Base-by-base conservation (phyloP, 208 protist genomes). In the Acanthamoeba sp. region DNA sequence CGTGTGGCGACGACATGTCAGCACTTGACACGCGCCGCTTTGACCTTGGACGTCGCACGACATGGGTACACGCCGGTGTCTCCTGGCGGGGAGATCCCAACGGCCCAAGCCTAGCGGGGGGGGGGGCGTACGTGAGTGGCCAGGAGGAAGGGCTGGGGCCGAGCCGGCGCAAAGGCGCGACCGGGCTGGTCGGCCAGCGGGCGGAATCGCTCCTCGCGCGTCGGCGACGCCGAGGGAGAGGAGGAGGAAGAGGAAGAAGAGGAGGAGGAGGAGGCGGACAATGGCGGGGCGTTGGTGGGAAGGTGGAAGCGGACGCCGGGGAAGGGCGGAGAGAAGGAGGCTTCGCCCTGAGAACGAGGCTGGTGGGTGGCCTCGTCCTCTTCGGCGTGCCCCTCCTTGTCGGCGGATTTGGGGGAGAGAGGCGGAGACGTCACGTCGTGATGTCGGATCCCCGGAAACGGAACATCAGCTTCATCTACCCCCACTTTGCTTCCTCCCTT, bases 271-370 rank as follows among this genome's bases (percentile, higher is more conserved):
- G 59, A 32, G 24, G 59, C 3, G 5, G 69, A 78, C 7, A 5
- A 73, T 7, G 59, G 14, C 27, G 59, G 34, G 59, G 59, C 5
- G 20, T 29, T 3, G 6, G n/a, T 14, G 69, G 69, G 69, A 5
- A 78, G 69, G 34, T 78, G 69, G 69, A 78, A 78, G n/a, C 69
- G 69, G 34, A 78, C 69, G 29, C 69, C 69, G 1, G 69, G 69
- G 34, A 78, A 78, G 20, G 69, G 69, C 29, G 69, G 69, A 2
- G 69, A 78, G 34, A 40, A 22, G 38, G 66, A 76, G 6, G 14
- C 27, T 34, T 5, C 42, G 6, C 42, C 42, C 42, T 3, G 42
- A 48, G 42, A 10, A 3, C 42, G 10, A 45, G 38, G 69, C 69
- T 7, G n/a, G 9, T 3, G 24, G 50, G 7, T 57, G 59, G 3